Percentiles rank a stretch among this genome's conserved stretches.
These are phyloP conservation scores for Ambrosia hybrid DNA, from an alignment of 140 eudicot genomes.

Conservation along the genomic window DNA sequence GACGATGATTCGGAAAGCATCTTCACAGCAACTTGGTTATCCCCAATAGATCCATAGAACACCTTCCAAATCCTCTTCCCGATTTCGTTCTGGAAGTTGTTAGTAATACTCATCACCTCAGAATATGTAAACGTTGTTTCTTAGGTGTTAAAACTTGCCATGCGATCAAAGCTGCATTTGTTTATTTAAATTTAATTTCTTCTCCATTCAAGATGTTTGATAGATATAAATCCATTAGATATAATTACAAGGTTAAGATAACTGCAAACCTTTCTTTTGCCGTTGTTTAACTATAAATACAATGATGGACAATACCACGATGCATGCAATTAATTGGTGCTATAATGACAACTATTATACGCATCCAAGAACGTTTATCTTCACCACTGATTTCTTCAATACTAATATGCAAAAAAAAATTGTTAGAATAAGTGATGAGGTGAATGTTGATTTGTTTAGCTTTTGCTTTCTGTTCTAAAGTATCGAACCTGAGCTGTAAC, in stretches of 20 bases:
- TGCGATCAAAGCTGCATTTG: no score
- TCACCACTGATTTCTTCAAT: background rate
- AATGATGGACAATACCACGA: background rate
- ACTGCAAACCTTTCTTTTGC: background rate
- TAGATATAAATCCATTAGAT: background rate
- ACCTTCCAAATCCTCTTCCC: slow-evolving; percentile 69
- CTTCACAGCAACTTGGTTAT: slow-evolving; percentile 51
- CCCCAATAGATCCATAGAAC: slow-evolving; percentile 33
- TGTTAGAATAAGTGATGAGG: background rate
- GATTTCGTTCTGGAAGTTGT: slow-evolving; percentile 33
- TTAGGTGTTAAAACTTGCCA: no score
- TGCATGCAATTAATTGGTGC: slow-evolving; percentile 1
- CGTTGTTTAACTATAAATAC: background rate
- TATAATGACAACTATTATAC: background rate
- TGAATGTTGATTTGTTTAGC: background rate
- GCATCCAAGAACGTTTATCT: background rate
- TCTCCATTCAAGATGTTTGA: no score
- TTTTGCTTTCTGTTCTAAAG: background rate
- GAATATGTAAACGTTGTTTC: slow-evolving; percentile 23
- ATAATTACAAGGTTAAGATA: background rate
- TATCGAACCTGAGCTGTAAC: slow-evolving; percentile 37
- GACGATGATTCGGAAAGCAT: slow-evolving; percentile 41
- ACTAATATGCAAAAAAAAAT: background rate
- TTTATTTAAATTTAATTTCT: no score
- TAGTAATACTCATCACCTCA: slow-evolving; percentile 31